These are phyloP conservation scores for Suillus decipiens DNA, from an alignment of 768 basidiomycete species.

Conservation along the genomic window DNA sequence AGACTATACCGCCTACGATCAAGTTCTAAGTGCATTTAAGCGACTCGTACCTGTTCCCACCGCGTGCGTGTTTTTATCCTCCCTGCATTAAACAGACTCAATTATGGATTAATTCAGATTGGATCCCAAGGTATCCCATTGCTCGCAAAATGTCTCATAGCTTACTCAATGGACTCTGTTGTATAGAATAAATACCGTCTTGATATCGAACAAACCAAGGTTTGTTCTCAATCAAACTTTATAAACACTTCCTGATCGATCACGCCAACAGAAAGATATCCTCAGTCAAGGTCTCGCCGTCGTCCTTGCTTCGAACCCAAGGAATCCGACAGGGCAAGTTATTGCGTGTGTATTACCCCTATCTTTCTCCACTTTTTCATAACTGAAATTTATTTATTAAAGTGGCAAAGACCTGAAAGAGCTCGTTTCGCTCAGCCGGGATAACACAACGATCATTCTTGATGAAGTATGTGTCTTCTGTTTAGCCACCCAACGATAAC, in stretches of 20 bases:
- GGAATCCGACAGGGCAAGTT: conserved; percentile 95
- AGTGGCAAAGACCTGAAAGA: conserved; percentile 82
- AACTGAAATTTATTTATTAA: conserved; percentile 14
- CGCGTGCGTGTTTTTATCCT: conserved; percentile 50
- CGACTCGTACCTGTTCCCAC: conserved; percentile 90
- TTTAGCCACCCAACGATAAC: not conserved
- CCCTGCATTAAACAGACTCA: conserved; percentile 7
- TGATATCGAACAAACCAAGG: conserved; percentile 79
- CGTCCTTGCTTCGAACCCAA: conserved; percentile 89
- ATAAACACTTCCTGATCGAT: conserved; percentile 8
- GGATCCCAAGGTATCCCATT: conserved; percentile 42
- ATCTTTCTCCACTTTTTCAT: not conserved
- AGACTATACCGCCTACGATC: conserved; percentile 89
- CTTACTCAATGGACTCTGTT: conserved; percentile 11
- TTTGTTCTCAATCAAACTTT: conserved; percentile 23
- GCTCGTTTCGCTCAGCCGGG: conserved; percentile 69
- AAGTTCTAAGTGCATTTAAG: conserved; percentile 83
- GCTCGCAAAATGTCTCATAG: not conserved
- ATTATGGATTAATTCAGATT: conserved; percentile 34
- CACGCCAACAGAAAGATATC: conserved; percentile 63
- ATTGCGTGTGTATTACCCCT: conserved; percentile 47
- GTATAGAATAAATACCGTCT: conserved; percentile 66
- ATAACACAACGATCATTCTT: conserved; percentile 81
- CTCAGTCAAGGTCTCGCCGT: conserved; percentile 81
- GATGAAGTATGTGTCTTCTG: conserved; percentile 59